phyloP scores from a whole-genome alignment of 1,284 basidiomycete species.

The Spongispora temasekensis region DNA sequence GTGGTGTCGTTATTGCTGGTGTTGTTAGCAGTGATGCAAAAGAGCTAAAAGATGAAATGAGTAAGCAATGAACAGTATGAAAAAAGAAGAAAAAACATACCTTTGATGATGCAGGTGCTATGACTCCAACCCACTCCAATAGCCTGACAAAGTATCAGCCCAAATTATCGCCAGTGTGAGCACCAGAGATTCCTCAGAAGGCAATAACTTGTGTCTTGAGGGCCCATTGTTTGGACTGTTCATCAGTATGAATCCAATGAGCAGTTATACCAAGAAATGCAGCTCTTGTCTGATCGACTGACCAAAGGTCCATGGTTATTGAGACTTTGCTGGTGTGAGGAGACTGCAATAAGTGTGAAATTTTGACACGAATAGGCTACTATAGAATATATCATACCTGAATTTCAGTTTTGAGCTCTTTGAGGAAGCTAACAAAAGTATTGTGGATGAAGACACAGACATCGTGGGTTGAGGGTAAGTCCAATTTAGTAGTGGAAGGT shows the following conservation, averaged over 20 bases:
- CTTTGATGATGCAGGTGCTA: background rate
- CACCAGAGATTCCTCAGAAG: background rate
- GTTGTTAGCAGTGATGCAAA: background rate
- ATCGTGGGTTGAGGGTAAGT: background rate
- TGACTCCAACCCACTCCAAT: background rate
- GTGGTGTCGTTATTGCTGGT: background rate
- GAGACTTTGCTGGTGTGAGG: background rate
- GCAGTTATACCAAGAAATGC: background rate
- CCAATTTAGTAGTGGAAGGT: background rate
- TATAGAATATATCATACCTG: background rate
- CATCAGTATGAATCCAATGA: background rate
- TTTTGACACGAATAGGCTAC: background rate
- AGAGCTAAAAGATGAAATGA: background rate
- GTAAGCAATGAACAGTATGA: background rate
- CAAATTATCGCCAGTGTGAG: background rate
- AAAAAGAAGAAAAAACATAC: background rate
- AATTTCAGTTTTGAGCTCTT: background rate
- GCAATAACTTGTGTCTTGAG: background rate
- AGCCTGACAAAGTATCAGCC: background rate
- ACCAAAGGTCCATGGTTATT: background rate
- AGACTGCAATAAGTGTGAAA: background rate
- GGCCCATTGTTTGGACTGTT: background rate
- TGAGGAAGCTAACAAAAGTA: background rate
- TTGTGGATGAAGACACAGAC: background rate
- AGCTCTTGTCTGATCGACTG: background rate